Conservation (phyloP, 495 filamentous ascomycete genomes). For the Diplogelasinospora grovesii region DNA sequence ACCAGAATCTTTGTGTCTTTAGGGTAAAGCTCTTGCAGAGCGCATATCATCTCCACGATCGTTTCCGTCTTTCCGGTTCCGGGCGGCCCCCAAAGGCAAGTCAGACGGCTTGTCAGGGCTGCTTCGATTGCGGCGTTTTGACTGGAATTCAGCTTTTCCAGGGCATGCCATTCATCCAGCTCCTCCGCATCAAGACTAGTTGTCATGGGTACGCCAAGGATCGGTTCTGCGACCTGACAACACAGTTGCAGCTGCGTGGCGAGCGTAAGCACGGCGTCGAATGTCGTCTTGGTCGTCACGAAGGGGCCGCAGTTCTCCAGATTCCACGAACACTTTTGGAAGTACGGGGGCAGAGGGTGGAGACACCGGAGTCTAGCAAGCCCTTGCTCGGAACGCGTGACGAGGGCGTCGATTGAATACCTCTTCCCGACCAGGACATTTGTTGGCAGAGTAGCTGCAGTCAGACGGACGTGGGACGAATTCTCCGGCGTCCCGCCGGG, state of each 20-base stretch:
- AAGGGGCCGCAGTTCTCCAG: constrained; percentile 39
- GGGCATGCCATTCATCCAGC: constrained; percentile 1
- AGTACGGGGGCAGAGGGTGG: constrained; percentile 34
- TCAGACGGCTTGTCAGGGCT: constrained; percentile 28
- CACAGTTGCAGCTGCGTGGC: constrained; percentile 19
- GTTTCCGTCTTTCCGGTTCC: constrained; percentile 50
- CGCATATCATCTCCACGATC: constrained; percentile 42
- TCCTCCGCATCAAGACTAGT: background rate
- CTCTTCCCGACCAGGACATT: constrained; percentile 24
- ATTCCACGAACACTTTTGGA: constrained; percentile 38
- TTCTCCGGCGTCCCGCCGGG: constrained; percentile 20
- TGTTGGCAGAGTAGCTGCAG: constrained; percentile 27
- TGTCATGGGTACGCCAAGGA: constrained; percentile 28
- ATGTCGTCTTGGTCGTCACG: constrained; percentile 37
- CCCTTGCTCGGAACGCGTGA: constrained; percentile 30
- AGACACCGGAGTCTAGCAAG: constrained; percentile 34
- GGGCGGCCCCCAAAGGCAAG: constrained; percentile 47
- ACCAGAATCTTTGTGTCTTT: constrained; percentile 32
- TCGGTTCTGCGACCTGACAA: constrained; percentile 27
- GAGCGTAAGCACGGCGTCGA: constrained; percentile 37
- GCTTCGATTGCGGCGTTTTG: constrained; percentile 39
- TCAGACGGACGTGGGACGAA: constrained; percentile 38
- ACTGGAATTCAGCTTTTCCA: constrained; percentile 32
- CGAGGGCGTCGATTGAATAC: constrained; percentile 36
- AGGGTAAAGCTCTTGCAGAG: constrained; percentile 16